Base-by-base conservation (phyloP, 106 monocot genomes). In the Dendrobium catenatum region DNA sequence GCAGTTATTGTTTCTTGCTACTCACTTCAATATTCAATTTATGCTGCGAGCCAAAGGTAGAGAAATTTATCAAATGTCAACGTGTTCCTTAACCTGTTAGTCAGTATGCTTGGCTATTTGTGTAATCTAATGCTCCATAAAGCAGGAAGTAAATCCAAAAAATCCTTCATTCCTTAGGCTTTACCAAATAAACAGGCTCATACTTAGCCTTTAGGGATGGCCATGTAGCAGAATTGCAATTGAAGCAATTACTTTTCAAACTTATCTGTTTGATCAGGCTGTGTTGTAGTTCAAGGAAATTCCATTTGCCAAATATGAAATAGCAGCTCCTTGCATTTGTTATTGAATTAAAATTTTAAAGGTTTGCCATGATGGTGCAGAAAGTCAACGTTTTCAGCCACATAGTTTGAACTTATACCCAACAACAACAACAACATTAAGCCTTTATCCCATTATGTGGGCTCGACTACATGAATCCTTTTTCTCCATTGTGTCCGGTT, bases 1-100 rank as follows among this genome's bases (percentile, higher is more conserved):
- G 89, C 90, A 80, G 42, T 95, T 81, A 90, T 91, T 82, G 90
- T 99, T 79, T 73, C 99, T 64, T 93, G 68, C 81, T 93, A 85
- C 81, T 99, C 99, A 54, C 89, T 99, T 75, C 99, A 89, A 78
- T 95, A 99, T 86, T 99, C 99, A 64, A 83, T 99, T 79, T 95
- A 93, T 95, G 87, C 93, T 79, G 85, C 93, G 77, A 93, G 83
- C 79, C 76, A 93, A 79, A 91, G 88, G 98, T 99, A 77, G 20
- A 55, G 27, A 40, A 0, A 54, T 11, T 78, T 19, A 40, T 33
- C 33, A 9, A 6, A 13, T 13, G 16, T 7, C 6, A 13, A 72
- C 1, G 10, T 72, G 27, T 72, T 72, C 11, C 17, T 37, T 40
- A 72, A 66, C n/a, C 2, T 58, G 3, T 58, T 66, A 24, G 8